phyloP scores from a whole-genome alignment of 495 filamentous ascomycete genomes.

The Xylaria sp. region DNA sequence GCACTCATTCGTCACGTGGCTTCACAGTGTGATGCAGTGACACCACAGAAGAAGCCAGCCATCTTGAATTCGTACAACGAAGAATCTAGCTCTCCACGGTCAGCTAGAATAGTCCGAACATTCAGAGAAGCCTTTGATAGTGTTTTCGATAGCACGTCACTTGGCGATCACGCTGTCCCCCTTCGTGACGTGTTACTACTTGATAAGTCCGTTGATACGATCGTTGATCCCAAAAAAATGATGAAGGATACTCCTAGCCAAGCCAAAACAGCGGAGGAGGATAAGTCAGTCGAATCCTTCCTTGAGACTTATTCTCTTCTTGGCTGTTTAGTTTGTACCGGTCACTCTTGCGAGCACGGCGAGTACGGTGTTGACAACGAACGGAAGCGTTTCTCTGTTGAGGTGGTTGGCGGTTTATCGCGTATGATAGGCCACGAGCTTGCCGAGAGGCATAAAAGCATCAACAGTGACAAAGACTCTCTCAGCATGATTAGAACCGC shows the following conservation, averaged over 20 bases:
- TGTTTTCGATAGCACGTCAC: constrained; percentile 44
- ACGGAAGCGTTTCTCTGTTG: constrained; percentile 51
- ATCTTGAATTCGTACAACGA: constrained; percentile 49
- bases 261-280: constrained; percentile 38
- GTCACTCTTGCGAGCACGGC: constrained; percentile 58
- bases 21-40: constrained; percentile 50
- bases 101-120: constrained; percentile 41
- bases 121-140: constrained; percentile 55
- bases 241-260: constrained; percentile 51
- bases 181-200: constrained; percentile 53
- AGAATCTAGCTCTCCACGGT: constrained; percentile 44
- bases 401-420: constrained; percentile 39
- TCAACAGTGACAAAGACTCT: constrained; percentile 15
- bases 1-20: constrained; percentile 54
- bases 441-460: constrained; percentile 28
- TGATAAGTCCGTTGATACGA: constrained; percentile 52
- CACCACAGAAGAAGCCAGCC: constrained; percentile 52
- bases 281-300: constrained; percentile 41
- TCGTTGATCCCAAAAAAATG: constrained; percentile 51
- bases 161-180: constrained; percentile 41
- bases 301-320: constrained; percentile 53
- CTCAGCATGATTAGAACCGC: constrained; percentile 31
- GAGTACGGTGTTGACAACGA: constrained; percentile 56
- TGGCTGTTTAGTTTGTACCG: constrained; percentile 55
- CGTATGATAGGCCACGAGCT: constrained; percentile 39